These are phyloP conservation scores for Brassica cretica DNA, from an alignment of 345 rosid species.

Conservation along the genomic window DNA sequence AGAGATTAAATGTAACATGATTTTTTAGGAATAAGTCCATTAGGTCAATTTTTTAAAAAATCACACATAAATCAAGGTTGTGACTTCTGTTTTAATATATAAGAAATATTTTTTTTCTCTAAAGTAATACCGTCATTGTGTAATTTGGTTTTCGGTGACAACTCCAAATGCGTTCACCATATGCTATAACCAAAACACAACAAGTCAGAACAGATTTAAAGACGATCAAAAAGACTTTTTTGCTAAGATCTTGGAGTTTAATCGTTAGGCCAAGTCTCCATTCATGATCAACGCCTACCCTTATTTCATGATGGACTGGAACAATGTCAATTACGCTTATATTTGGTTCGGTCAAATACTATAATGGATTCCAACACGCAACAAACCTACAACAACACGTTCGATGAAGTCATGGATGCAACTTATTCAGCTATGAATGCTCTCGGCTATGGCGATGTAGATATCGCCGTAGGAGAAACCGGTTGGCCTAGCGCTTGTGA, in stretches of 20 bases:
- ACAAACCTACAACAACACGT: conserved; percentile 10
- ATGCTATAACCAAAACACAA: background rate
- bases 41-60: no score
- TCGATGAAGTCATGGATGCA: conserved; percentile 28
- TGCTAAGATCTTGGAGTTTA: conserved; percentile 17
- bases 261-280: conserved; percentile 21
- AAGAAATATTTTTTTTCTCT: no score
- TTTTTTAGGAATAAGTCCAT: no score
- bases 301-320: conserved; percentile 4
- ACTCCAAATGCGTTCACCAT: conserved; percentile 21
- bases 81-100: no score
- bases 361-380: conserved; percentile 1
- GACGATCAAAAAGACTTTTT: conserved; percentile 7
- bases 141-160: conserved; percentile 14
- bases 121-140: background rate
- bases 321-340: conserved; percentile 17
- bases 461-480: conserved; percentile 22
- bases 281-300: conserved; percentile 26
- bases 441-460: conserved; percentile 26
- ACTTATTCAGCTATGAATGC: conserved; percentile 18
- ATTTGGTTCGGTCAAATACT: conserved; percentile 8
- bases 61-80: no score
- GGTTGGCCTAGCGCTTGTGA: conserved; percentile 36
- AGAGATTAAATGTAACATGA: no score
- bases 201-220: conserved; percentile 7